phyloP scores from a whole-genome alignment of 768 basidiomycete genomes.

The Leccinum broughii region DNA sequence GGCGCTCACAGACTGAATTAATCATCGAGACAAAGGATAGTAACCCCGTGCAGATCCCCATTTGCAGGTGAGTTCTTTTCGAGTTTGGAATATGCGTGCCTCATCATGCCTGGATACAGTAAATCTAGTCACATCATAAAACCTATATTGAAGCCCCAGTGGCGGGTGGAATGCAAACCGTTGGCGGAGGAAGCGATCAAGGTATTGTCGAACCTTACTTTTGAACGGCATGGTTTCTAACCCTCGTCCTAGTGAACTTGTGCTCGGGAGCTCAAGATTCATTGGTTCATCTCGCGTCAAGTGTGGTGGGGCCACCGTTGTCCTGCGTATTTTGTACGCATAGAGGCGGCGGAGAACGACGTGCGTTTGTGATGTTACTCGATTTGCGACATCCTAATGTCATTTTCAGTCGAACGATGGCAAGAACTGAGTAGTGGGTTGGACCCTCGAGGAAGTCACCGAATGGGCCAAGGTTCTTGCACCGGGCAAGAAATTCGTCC shows the following conservation, averaged over 20 bases:
- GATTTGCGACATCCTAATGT: background rate
- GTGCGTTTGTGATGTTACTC: conserved; percentile 40
- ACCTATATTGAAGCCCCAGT: conserved; percentile 93
- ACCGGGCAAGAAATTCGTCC: no score
- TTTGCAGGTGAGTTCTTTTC: background rate
- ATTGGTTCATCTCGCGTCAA: no score
- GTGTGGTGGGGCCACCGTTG: conserved; percentile 88
- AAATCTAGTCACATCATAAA: conserved; percentile 98
- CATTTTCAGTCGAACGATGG: conserved; percentile 57
- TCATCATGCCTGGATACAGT: conserved; percentile 40
- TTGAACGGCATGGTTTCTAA: background rate
- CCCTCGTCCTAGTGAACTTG: conserved; percentile 64
- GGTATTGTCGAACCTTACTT: conserved; percentile 41
- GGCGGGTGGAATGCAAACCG: conserved; percentile 93
- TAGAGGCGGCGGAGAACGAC: conserved; percentile 74
- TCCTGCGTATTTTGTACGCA: conserved; percentile 89
- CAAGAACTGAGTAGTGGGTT: conserved; percentile 85
- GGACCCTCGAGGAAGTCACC: conserved; percentile 73
- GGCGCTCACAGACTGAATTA: no score
- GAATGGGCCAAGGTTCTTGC: no score
- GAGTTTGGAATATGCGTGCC: background rate
- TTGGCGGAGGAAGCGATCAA: conserved; percentile 88
- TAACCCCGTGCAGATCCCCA: no score
- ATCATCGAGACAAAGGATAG: no score
- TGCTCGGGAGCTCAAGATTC: conserved; percentile 21